Conservation (phyloP, 1,139 yeast species). For the Kurtzmaniella natalensis region DNA sequence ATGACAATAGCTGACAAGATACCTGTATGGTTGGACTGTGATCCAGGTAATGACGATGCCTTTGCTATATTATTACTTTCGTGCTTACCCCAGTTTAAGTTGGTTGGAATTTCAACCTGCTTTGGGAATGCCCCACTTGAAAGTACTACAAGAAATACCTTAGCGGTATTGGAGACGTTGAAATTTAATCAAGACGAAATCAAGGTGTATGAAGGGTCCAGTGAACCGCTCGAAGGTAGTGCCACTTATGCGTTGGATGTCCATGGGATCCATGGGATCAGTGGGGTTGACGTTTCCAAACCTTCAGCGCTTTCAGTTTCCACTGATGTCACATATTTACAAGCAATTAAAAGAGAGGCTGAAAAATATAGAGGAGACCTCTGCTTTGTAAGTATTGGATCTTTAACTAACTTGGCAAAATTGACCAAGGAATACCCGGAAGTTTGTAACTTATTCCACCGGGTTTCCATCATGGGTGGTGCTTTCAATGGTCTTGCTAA, state of each 20-base stretch:
- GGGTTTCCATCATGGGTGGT: slow-evolving; percentile 74
- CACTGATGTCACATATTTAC: slow-evolving; percentile 42
- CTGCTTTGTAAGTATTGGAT: slow-evolving; percentile 64
- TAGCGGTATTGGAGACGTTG: slow-evolving; percentile 60
- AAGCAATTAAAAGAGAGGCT: slow-evolving; percentile 55
- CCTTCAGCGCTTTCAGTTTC: slow-evolving; percentile 28
- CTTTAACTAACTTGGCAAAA: slow-evolving; percentile 64
- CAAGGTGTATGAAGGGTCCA: slow-evolving; percentile 66
- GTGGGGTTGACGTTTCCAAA: slow-evolving; percentile 63
- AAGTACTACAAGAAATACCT: slow-evolving; percentile 66
- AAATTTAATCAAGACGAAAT: slow-evolving; percentile 39
- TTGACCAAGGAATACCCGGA: slow-evolving; percentile 53
- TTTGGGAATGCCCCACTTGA: slow-evolving; percentile 74
- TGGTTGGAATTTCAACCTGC: slow-evolving; percentile 76
- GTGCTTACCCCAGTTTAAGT: slow-evolving; percentile 52
- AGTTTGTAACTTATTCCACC: slow-evolving; percentile 39
- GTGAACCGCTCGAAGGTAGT: slow-evolving; percentile 48
- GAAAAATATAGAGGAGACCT: slow-evolving; percentile 38
- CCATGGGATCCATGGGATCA: slow-evolving; percentile 74
- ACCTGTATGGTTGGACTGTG: slow-evolving; percentile 89
- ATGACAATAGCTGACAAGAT: slow-evolving; percentile 24
- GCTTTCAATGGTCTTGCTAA: slow-evolving; percentile 45
- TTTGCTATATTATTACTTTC: slow-evolving; percentile 66
- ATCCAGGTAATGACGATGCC: slow-evolving; percentile 90
- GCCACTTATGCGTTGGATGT: slow-evolving; percentile 56